Evolutionary conservation across 2,329 filamentous ascomycete genomes (phyloP), one percentile per base, ranked within the genome.

Genomic region (Penicillium sp.): DNA sequence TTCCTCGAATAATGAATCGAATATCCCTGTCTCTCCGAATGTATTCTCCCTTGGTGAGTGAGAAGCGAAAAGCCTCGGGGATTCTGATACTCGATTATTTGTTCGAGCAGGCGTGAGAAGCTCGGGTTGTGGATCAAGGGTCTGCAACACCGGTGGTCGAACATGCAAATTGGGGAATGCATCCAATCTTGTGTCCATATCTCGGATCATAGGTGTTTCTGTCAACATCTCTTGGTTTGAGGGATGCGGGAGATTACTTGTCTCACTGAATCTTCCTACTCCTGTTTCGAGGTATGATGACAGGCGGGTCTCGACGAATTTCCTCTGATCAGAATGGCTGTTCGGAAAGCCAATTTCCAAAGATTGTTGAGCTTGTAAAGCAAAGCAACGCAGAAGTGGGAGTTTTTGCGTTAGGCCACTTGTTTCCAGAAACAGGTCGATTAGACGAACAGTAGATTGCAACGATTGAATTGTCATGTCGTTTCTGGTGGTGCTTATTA

Each of bases 1-100:
- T 47, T 63, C 62, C 18, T 62, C 61, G 22, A 65, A 65, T 1
- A 65, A 43, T 11, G 52, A 56, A 45, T 63, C 59, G 6, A 63
- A 63, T 4, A 5, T 13, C 18, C 46, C 50, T 3, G 7, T 63
- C 58, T 27, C 47, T 39, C n/a, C 38, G 18, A 40, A 40, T 7
- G 38, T 2, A 21, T 32, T 21, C n/a, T 18, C 43, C 22, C 11
- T 38, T 38, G 43, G 9, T 43, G 31, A 39, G 22, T 44, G 11
- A 42, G 21, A 16, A 36, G 22, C 7, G 31, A 44, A 10, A 39
- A 47, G 9, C 4, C 4, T 16, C 16, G n/a, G n/a, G 21, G 38
- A 40, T 18, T 11, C 38, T 7, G 38, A 3, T 40, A 21, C 38
- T 16, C n/a, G n/a, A 32, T 10, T 18, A 3, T 11, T n/a, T 5